These are phyloP conservation scores for Fraxinus sp. DNA, from an alignment of 305 asterid species.

Conservation along the genomic window DNA sequence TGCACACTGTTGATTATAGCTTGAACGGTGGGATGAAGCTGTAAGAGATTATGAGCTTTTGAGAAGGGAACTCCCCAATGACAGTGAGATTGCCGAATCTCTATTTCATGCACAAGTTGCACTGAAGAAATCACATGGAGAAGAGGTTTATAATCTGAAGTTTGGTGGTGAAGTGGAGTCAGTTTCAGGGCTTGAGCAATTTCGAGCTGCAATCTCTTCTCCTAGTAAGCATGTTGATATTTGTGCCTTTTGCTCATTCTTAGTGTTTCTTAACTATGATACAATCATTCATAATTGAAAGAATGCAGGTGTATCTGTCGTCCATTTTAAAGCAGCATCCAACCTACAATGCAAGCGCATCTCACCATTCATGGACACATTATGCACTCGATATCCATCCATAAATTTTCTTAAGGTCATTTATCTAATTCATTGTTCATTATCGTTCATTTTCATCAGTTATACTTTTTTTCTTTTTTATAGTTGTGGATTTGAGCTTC, in stretches of 20 bases:
- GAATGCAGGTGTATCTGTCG: slow-evolving; percentile 67
- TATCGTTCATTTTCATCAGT: background rate
- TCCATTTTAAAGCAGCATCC: slow-evolving; percentile 53
- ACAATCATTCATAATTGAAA: slow-evolving; percentile 12
- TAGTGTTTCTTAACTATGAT: background rate
- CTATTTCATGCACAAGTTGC: slow-evolving; percentile 68
- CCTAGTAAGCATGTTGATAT: slow-evolving; percentile 44
- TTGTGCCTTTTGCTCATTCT: background rate
- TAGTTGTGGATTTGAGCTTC: background rate
- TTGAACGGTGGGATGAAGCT: slow-evolving; percentile 82
- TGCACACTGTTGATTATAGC: slow-evolving; percentile 41
- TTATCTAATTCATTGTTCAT: background rate
- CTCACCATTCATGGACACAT: slow-evolving; percentile 56
- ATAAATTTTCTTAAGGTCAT: slow-evolving; percentile 69
- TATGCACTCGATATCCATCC: slow-evolving; percentile 69
- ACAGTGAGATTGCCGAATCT: slow-evolving; percentile 71
- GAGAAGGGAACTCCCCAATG: slow-evolving; percentile 61
- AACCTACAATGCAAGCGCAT: slow-evolving; percentile 60
- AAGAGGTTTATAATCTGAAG: slow-evolving; percentile 65
- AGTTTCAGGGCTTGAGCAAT: slow-evolving; percentile 63
- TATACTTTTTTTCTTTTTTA: background rate
- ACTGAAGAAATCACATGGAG: slow-evolving; percentile 70
- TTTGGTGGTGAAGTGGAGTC: slow-evolving; percentile 80
- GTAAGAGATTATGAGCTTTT: slow-evolving; percentile 69
- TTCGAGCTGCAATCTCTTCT: slow-evolving; percentile 63